Conservation (phyloP, 1,139 yeast species). For the Zygoascus sp. region DNA sequence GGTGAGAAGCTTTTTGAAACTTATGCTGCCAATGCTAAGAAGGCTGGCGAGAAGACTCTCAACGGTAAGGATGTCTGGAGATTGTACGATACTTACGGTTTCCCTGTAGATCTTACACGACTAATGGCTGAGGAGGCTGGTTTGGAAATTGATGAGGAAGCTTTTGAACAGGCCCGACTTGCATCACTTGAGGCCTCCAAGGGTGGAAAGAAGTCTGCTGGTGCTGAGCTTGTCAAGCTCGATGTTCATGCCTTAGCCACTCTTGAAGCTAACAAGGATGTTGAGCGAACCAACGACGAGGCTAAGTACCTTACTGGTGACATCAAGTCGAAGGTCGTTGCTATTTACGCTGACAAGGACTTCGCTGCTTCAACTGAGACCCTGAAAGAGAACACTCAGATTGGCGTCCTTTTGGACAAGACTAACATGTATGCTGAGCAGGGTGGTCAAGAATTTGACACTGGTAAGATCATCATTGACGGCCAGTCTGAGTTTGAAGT, state of each 20-base stretch:
- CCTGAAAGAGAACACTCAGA: slow-evolving; percentile 46
- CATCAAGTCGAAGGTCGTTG: slow-evolving; percentile 46
- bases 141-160: slow-evolving; percentile 85
- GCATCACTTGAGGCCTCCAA: slow-evolving; percentile 94
- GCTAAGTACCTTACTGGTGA: slow-evolving; percentile 47
- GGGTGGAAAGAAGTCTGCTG: slow-evolving; percentile 70
- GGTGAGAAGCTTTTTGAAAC: slow-evolving; percentile 96
- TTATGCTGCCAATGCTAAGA: slow-evolving; percentile 78
- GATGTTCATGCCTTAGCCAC: slow-evolving; percentile 83
- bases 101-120: slow-evolving; percentile 96
- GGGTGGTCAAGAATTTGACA: slow-evolving; percentile 98
- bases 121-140: slow-evolving; percentile 99
- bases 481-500: slow-evolving; percentile 85
- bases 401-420: slow-evolving; percentile 78
- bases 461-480: slow-evolving; percentile 87
- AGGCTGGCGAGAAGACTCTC: slow-evolving; percentile 68
- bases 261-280: slow-evolving; percentile 40
- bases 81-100: slow-evolving; percentile 97
- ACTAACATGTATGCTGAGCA: slow-evolving; percentile 97
- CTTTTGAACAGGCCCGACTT: slow-evolving; percentile 82
- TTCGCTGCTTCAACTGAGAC: slow-evolving; percentile 48
- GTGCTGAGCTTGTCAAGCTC: slow-evolving; percentile 59
- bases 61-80: slow-evolving; percentile 98
- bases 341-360: slow-evolving; percentile 62
- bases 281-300: slow-evolving; percentile 79